A percentile compares a stretch with the other conserved stretches of the same genome.
Conservation (phyloP, 306 rosid genomes). For the Coriaria nepalensis region DNA sequence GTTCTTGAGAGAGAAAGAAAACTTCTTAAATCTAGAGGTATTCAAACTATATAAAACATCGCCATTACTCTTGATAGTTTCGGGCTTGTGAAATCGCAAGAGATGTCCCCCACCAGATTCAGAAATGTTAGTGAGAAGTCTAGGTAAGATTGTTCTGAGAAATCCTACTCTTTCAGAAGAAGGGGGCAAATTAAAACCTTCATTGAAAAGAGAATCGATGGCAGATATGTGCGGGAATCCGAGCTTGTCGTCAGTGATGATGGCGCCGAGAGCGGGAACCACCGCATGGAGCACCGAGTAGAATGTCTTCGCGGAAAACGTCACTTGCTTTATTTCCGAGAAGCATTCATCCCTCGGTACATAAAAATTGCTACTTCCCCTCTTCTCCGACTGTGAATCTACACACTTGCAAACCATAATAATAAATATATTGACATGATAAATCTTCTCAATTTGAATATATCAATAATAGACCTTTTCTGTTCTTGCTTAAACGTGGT, state of each 20-base stretch:
- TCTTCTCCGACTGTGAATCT: conserved; percentile 29
- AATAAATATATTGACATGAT: not conserved
- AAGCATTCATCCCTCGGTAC: conserved; percentile 39
- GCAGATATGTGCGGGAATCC: conserved; percentile 31
- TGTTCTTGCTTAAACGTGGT: no score
- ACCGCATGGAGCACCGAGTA: conserved; percentile 18
- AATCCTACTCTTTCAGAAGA: conserved; percentile 5
- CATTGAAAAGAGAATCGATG: conserved; percentile 25
- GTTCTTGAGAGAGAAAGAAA: not conserved
- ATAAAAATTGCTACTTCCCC: conserved; percentile 10
- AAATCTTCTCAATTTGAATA: not conserved
- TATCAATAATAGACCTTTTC: no score
- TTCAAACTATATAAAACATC: no score
- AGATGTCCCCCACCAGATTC: conserved; percentile 10
- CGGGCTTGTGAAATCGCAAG: conserved; percentile 28
- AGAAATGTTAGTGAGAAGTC: conserved; percentile 20
- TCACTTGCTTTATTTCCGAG: conserved; percentile 19
- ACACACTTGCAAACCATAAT: not conserved
- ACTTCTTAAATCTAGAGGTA: not conserved
- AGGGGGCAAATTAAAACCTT: conserved; percentile 19
- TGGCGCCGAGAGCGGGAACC: conserved; percentile 13
- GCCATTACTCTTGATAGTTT: conserved; percentile 18
- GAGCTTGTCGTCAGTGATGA: conserved; percentile 10
- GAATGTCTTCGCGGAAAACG: conserved; percentile 13
- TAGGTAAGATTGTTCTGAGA: conserved; percentile 16